Evolutionary conservation across 441 rosid genomes (phyloP), one percentile per base, ranked within the genome.

Genomic region (Corymbia calophylla): DNA sequence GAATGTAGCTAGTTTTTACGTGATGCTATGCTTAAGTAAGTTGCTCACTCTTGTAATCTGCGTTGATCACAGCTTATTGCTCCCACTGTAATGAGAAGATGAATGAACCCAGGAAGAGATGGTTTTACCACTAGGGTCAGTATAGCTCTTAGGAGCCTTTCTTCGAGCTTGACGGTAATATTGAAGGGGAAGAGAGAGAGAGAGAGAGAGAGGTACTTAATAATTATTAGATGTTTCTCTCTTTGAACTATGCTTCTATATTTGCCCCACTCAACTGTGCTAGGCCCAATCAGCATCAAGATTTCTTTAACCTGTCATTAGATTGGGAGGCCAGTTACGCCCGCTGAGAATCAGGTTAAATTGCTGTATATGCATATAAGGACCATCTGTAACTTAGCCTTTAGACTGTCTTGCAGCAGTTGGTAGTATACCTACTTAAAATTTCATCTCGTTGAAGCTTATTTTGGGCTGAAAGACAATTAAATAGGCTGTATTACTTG

Each of bases 81-180:
- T n/a, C n/a, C n/a, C n/a, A n/a, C n/a, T n/a, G n/a, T n/a, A n/a
- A n/a, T n/a, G n/a, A n/a, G n/a, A n/a, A n/a, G n/a, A n/a, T n/a
- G n/a, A n/a, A n/a, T n/a, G n/a, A n/a, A n/a, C n/a, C n/a, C n/a
- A n/a, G n/a, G n/a, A n/a, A n/a, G n/a, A n/a, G n/a, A n/a, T n/a
- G n/a, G n/a, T n/a, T n/a, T n/a, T n/a, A n/a, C n/a, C n/a, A n/a
- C n/a, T n/a, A n/a, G n/a, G n/a, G n/a, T n/a, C n/a, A n/a, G n/a
- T n/a, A n/a, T n/a, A n/a, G n/a, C n/a, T 89, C 91, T 31, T 87
- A 87, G 87, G 89, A 87, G 81, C 89, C 87, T 32, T 89, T 80
- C 89, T 31, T 55, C 49, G 84, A 87, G 62, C 87, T 84, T 10
- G 87, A 89, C 68, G 23, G 51, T 39, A 23, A 47, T 32, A 51